Conservation (phyloP, 2,329 filamentous ascomycete species). For the Phaeosphaeria sp. region DNA sequence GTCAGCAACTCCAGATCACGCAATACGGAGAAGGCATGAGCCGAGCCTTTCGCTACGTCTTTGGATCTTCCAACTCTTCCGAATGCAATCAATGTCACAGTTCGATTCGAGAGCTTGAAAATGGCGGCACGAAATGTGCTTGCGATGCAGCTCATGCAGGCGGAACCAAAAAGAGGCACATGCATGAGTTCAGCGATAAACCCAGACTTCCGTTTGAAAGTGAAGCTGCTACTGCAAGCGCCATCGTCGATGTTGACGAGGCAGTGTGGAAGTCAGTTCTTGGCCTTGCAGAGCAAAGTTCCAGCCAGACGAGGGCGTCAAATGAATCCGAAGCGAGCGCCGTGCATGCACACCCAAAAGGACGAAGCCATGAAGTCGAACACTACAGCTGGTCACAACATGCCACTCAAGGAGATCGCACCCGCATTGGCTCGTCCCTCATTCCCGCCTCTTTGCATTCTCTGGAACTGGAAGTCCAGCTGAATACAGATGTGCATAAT, state of each 20-base stretch:
- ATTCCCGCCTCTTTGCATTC: conserved; percentile 36
- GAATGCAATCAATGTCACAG: conserved; percentile 5
- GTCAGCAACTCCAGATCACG: conserved; percentile 20
- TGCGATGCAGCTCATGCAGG: conserved; percentile 19
- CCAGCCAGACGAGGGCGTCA: conserved; percentile 23
- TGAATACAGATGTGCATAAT: background rate
- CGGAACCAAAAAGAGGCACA: conserved; percentile 10
- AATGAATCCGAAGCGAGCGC: conserved; percentile 18
- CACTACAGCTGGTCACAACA: conserved; percentile 31
- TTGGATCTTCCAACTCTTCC: conserved; percentile 12
- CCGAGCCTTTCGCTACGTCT: conserved; percentile 27
- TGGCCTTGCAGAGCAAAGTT: conserved; percentile 23
- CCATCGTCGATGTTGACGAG: conserved; percentile 33
- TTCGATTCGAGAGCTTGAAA: conserved; percentile 10
- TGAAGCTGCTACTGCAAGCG: conserved; percentile 5
- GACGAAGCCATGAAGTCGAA: conserved; percentile 15
- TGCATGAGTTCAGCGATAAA: conserved; percentile 13
- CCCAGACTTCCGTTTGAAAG: conserved; percentile 3
- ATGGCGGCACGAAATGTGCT: conserved; percentile 20
- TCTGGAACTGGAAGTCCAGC: conserved; percentile 13
- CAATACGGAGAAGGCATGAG: conserved; percentile 19
- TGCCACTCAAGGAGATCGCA: conserved; percentile 27
- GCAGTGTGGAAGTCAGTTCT: conserved; percentile 34
- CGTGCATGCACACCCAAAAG: conserved; percentile 20
- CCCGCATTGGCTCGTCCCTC: conserved; percentile 21